Base-by-base conservation (phyloP, 441 rosid species). In the Raphanus hybrid region DNA sequence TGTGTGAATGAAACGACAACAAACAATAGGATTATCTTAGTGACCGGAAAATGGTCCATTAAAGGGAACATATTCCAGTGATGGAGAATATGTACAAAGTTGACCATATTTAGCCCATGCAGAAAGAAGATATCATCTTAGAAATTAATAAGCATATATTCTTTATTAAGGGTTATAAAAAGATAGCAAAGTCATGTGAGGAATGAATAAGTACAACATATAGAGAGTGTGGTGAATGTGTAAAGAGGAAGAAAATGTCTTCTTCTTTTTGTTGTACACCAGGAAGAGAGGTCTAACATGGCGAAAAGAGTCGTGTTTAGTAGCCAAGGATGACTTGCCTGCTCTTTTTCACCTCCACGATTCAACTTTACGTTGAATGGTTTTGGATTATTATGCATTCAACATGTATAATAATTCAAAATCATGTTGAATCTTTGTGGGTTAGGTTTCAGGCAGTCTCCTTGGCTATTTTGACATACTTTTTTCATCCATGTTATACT, bases 281-380 rank as follows among this genome's bases (percentile, higher is more conserved):
- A 32, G 2, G 67, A 67, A 69, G 67, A 78, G 75, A 67, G 57
- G 78, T 68, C 60, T 74, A 73, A 63, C 82, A 63, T 78, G 75
- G 74, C 34, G 67, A 43, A 62, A 63, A 68, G 52, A 78, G 67
- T 74, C 54, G 43, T 74, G 75, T 78, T 73, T 78, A 73, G 70
- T 78, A 78, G 78, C 78, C 82, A 78, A 78, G 82, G 71, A 78
- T 78, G 78, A 73, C 82, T 78, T 78, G 82, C 82, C 75, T 73
- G 82, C 73, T 69, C 78, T 39, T 74, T 62, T 73, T 78, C 78
- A 62, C 67, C 39, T 73, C 72, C 69, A 72, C 6, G 73, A 71
- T 78, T 72, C 77, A 66, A 37, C 52, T 58, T 58, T 0, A 16
- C 59, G 48, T 58, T 67, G 16, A 67, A 48, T 10, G 6, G 9